Evolutionary conservation across 1,284 basidiomycete species (phyloP).

Genomic region (Leccinum subrobustum): DNA sequence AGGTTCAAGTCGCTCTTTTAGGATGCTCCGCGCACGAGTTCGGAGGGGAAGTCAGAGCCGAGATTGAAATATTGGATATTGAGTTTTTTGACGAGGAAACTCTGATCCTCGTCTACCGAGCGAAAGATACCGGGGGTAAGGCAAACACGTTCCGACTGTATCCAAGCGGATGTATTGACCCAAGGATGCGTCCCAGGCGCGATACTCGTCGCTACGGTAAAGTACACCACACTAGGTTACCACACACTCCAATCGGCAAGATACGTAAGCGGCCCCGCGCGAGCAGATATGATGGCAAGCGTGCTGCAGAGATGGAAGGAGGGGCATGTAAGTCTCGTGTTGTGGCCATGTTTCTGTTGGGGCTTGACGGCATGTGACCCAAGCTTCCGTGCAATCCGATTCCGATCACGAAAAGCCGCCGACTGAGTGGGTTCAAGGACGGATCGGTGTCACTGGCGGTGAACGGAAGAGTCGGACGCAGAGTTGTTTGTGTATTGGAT

Average conservation of each 20-base stretch:
- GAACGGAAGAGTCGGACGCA: slow-evolving; percentile 70
- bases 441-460: slow-evolving; percentile 61
- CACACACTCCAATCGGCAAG: slow-evolving; percentile 44
- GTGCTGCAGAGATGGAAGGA: slow-evolving; percentile 54
- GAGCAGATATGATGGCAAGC: slow-evolving; percentile 61
- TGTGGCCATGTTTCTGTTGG: slow-evolving; percentile 31
- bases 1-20: slow-evolving; percentile 49
- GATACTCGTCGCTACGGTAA: slow-evolving; percentile 56
- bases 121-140: slow-evolving; percentile 33
- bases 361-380: slow-evolving; percentile 32
- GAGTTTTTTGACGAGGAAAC: slow-evolving; percentile 77
- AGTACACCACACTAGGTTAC: slow-evolving; percentile 59
- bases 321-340: slow-evolving; percentile 48
- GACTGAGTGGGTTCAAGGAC: slow-evolving; percentile 47
- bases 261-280: slow-evolving; percentile 52
- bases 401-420: slow-evolving; percentile 58
- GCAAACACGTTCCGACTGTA: slow-evolving; percentile 40
- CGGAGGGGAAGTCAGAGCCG: slow-evolving; percentile 33
- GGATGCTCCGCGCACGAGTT: slow-evolving; percentile 46
- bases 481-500: slow-evolving; percentile 73
- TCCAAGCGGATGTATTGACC: slow-evolving; percentile 20
- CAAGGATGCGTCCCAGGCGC: slow-evolving; percentile 39
- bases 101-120: slow-evolving; percentile 59
- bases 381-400: slow-evolving; percentile 49
- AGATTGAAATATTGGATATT: slow-evolving; percentile 56